Evolutionary conservation across 805 yeast species (phyloP), one percentile per base, ranked within the genome.

Genomic region (Yamadazyma paraphyllophila): DNA sequence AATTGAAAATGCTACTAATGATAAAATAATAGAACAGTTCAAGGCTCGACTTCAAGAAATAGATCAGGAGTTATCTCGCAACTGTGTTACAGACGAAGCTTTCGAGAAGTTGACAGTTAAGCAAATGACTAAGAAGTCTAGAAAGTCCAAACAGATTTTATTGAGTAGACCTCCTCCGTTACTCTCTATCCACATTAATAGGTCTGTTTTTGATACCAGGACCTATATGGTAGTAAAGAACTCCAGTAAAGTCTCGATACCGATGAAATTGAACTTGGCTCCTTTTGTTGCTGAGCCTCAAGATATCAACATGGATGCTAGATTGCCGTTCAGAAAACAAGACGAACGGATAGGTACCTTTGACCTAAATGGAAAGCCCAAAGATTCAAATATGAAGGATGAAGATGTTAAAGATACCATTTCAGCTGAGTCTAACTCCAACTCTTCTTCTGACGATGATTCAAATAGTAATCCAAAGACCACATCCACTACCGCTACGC

Each of bases 191-290:
- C 98, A 94, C 63, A 85, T 92, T 51, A 92, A 92, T 62, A 79
- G 99, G 59, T 88, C 96, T 2, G 97, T 88, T 11, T 92, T 90
- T 63, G 97, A 92, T 63, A 88, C 94, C 45, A 71, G 80, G 45
- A 86, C 96, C 0, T 94, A 87, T 49, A 80, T 78, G 73, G 85
- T 89, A 24, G 78, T 88, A 52, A 92, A 92, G 62, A 91, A 91
- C 61, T 81, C 87, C 41, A 85, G 96, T 4, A 78, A 80, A 42
- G 92, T 92, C n/a, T 65, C 78, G 9, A 90, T 90, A 68, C 92
- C 96, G 3, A 58, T 79, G 35, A 70, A 74, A 36, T 67, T 92
- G 48, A 83, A 89, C 59, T 67, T 91, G 57, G 71, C 82, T 10
- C 81, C 78, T 16, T 90, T 77, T 67, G 82, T 84, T 17, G 88